Base-by-base conservation (phyloP, 805 yeast species). In the Ogataea populi-albae region DNA sequence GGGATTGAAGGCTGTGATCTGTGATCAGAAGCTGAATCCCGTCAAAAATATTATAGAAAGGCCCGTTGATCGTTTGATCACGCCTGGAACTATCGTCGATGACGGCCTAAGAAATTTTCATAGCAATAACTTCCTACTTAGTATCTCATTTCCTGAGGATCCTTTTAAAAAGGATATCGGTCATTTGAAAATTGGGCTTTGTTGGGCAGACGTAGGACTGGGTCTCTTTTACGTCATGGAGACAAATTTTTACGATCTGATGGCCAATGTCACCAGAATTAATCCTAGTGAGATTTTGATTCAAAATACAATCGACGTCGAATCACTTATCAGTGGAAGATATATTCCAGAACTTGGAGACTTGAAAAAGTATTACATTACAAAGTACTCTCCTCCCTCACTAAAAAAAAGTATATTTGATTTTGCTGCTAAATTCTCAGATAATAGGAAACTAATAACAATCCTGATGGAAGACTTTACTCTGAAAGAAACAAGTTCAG, bases 31-130 rank as follows among this genome's bases (percentile, higher is more conserved):
- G 26, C 46, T 32, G 10, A 50, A 53, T 23, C 35, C 45, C 2
- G 47, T 45, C 3, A 46, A 47, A 6, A 64, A 62, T 20, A 57
- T 55, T 24, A 71, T 82, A 15, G 75, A 73, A 26, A 66, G 98
- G 30, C 80, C 85, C 22, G 77, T 93, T 0, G 72, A 86, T 5
- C 66, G 97, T 26, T 76, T 91, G 6, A 77, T 93, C 2, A 82
- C 97, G 0, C 96, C 97, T 0, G 98, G 98, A 1, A 91, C 98
- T 0, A 70, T 91, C 22, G 74, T 91, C 8, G 96, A 86, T 51
- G 97, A 91, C 49, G 78, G 83, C 0, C 80, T 91, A 43, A 64
- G 91, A 51, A 84, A 87, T 54, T 77, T 76, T 38, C 76, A 75
- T 40, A 71, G 75, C 31, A 84, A 84, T 47, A 86, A 88, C 51